A percentile compares a stretch with the other conserved stretches of the same genome.
phyloP scores from a whole-genome alignment of 129 eudicot species.

The Helianthus tuberosus region DNA sequence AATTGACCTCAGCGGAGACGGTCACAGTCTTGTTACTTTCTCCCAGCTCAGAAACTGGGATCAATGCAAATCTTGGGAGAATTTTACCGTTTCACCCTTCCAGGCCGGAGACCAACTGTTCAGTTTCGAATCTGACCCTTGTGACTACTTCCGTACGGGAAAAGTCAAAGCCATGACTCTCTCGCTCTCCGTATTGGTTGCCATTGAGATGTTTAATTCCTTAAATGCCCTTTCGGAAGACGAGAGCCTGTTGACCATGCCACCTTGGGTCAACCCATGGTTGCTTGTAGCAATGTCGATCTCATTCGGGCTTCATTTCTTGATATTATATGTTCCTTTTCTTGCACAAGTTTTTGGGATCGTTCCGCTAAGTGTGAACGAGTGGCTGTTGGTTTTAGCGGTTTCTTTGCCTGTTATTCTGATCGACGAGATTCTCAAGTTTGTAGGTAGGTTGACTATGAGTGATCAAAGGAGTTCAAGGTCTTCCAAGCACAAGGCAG shows the following conservation, averaged over 20 bases:
- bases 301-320: constrained; percentile 72
- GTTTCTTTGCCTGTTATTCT: constrained; percentile 80
- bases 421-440: constrained; percentile 85
- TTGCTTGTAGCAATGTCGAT: constrained; percentile 47
- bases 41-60: constrained; percentile 81
- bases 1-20: constrained; percentile 61
- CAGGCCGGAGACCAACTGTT: constrained; percentile 50
- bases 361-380: constrained; percentile 72
- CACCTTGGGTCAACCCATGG: constrained; percentile 38
- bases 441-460: constrained; percentile 56
- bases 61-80: constrained; percentile 61
- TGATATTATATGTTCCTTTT: constrained; percentile 80
- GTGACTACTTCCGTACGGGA: constrained; percentile 68
- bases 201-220: constrained; percentile 84
- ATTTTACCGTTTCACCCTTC: constrained; percentile 66
- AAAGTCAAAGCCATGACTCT: constrained; percentile 81
- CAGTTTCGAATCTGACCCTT: constrained; percentile 57
- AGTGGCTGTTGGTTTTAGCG: constrained; percentile 73
- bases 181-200: constrained; percentile 70
- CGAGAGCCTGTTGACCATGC: constrained; percentile 70
- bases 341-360: constrained; percentile 76
- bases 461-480: constrained; percentile 25
- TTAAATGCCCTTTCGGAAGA: constrained; percentile 85
- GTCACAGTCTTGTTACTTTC: constrained; percentile 64
- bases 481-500: constrained; percentile 37